Percentiles rank a stretch among this genome's conserved stretches.
phyloP scores from a whole-genome alignment of 257 asterid species.

The Penstemon newberryi region DNA sequence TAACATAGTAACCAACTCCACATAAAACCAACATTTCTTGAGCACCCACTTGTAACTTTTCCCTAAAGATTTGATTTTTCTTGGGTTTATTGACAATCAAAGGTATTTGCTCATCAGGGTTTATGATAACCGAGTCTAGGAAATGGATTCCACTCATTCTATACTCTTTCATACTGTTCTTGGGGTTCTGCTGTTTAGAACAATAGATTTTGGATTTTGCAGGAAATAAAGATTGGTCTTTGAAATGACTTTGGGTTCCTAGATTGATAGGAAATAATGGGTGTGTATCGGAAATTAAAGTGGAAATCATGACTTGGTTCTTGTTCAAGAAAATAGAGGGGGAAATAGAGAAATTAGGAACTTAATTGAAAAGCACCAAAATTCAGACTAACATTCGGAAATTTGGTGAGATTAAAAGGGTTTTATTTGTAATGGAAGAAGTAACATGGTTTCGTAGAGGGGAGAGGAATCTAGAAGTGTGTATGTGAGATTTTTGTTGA shows the following conservation, averaged over 20 bases:
- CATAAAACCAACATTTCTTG: constrained; percentile 61
- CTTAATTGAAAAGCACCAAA: neutral
- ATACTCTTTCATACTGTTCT: neutral
- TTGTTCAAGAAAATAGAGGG: neutral
- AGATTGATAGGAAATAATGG: neutral
- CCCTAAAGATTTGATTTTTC: neutral
- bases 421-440: neutral
- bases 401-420: neutral
- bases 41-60: constrained; percentile 37
- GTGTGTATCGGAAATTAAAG: neutral
- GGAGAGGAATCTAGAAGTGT: neutral
- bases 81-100: neutral
- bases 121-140: neutral
- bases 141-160: neutral
- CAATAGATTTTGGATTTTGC: neutral
- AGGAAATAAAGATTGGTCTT: neutral
- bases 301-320: neutral
- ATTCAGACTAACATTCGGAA: neutral
- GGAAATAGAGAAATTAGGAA: neutral
- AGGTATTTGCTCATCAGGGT: neutral
- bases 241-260: neutral
- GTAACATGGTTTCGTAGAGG: neutral
- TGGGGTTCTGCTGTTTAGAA: neutral
- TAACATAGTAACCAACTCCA: constrained; percentile 85
- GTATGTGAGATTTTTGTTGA: no score